These are phyloP conservation scores for Tulasnella sp. DNA, from an alignment of 768 basidiomycete species.

Conservation along the genomic window DNA sequence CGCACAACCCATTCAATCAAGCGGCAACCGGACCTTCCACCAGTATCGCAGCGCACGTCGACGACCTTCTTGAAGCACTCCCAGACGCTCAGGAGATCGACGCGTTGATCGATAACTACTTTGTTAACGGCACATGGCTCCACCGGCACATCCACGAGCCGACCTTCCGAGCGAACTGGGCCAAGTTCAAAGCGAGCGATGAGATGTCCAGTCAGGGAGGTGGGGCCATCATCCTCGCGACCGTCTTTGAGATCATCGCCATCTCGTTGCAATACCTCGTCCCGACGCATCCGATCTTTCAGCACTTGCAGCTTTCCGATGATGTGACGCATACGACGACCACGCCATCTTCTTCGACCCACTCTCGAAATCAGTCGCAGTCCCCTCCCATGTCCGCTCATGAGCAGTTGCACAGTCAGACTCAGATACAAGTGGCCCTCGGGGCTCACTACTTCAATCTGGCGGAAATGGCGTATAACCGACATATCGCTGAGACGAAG, in stretches of 20 bases:
- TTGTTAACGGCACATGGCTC: slow-evolving; percentile 82
- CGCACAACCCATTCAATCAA: neutral
- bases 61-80: slow-evolving; percentile 54
- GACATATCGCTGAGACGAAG: slow-evolving; percentile 44
- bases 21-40: neutral
- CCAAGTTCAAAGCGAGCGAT: slow-evolving; percentile 47
- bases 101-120: slow-evolving; percentile 63
- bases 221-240: slow-evolving; percentile 56
- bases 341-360: no score
- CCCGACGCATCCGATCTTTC: slow-evolving; percentile 49
- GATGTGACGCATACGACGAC: neutral
- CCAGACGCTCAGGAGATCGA: slow-evolving; percentile 62
- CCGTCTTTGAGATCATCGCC: slow-evolving; percentile 65
- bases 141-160: slow-evolving; percentile 65
- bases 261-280: slow-evolving; percentile 66
- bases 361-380: neutral
- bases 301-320: slow-evolving; percentile 26
- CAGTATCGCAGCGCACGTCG: neutral
- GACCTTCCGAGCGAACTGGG: slow-evolving; percentile 56
- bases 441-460: slow-evolving; percentile 59
- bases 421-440: slow-evolving; percentile 48
- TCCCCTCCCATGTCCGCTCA: neutral
- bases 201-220: slow-evolving; percentile 40
- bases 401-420: slow-evolving; percentile 20
- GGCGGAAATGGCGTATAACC: slow-evolving; percentile 30